Conservation (phyloP, 306 rosid species). For the Dryas drummondii region DNA sequence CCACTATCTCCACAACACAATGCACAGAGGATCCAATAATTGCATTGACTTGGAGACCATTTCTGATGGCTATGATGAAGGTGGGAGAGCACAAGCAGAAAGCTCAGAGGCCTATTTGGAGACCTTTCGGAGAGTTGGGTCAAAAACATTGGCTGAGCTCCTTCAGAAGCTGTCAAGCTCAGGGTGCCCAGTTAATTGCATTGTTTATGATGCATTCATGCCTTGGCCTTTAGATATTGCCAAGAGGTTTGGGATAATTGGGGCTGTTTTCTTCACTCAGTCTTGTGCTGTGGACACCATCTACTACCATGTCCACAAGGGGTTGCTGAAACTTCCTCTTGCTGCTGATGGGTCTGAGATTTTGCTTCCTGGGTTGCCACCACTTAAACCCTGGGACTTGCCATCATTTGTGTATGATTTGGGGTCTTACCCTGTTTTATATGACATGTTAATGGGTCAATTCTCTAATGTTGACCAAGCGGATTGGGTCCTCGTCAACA, state of each 20-base stretch:
- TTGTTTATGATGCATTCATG: slow-evolving; percentile 45
- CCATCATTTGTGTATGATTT: background rate
- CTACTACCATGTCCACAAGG: slow-evolving; percentile 38
- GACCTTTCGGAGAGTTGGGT: slow-evolving; percentile 29
- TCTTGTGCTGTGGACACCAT: slow-evolving; percentile 40
- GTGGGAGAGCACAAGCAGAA: background rate
- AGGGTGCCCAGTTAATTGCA: slow-evolving; percentile 27
- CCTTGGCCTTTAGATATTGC: slow-evolving; percentile 50
- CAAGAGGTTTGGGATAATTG: slow-evolving; percentile 40
- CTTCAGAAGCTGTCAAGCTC: slow-evolving; percentile 28
- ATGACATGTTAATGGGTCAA: slow-evolving; percentile 44
- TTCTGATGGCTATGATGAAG: slow-evolving; percentile 46
- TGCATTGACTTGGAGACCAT: slow-evolving; percentile 28
- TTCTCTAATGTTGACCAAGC: slow-evolving; percentile 41
- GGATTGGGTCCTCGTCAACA: slow-evolving; percentile 30
- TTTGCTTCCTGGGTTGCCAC: background rate
- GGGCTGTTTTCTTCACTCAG: slow-evolving; percentile 54
- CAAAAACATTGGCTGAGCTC: slow-evolving; percentile 35
- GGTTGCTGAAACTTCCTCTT: slow-evolving; percentile 36
- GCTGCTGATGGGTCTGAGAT: slow-evolving; percentile 5
- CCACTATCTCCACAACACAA: slow-evolving; percentile 7
- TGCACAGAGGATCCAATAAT: background rate
- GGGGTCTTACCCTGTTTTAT: background rate
- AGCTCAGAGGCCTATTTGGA: slow-evolving; percentile 29
- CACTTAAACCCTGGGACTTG: background rate